A percentile compares a stretch with the other conserved stretches of the same genome.
phyloP scores from a whole-genome alignment of 768 basidiomycete genomes.

The Termitomyces titanicus region DNA sequence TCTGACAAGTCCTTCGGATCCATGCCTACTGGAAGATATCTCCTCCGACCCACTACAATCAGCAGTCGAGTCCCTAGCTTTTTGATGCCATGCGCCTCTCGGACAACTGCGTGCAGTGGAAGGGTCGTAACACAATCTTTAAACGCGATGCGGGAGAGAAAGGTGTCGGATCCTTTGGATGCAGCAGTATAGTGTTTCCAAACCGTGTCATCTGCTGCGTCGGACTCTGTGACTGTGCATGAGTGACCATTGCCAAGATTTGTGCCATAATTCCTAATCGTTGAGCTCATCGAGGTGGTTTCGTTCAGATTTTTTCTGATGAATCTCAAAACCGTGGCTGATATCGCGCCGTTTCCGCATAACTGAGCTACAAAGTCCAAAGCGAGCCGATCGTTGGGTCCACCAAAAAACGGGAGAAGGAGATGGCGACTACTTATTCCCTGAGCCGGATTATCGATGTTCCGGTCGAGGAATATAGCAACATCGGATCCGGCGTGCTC shows the following conservation, averaged over 20 bases:
- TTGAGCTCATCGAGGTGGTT: not conserved
- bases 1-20: constrained; percentile 50
- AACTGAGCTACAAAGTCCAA: constrained; percentile 82
- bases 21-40: constrained; percentile 67
- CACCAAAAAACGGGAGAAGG: constrained; percentile 91
- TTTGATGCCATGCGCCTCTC: constrained; percentile 31
- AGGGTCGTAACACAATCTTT: constrained; percentile 45
- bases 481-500: constrained; percentile 68
- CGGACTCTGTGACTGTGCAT: constrained; percentile 66
- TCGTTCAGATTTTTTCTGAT: constrained; percentile 28
- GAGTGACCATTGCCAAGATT: constrained; percentile 58
- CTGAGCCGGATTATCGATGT: constrained; percentile 20
- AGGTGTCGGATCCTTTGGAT: constrained; percentile 13
- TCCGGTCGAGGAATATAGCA: constrained; percentile 76
- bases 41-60: constrained; percentile 68
- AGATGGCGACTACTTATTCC: constrained; percentile 50
- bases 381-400: constrained; percentile 87
- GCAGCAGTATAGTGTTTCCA: constrained; percentile 44
- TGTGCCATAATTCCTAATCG: not conserved
- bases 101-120: constrained; percentile 58
- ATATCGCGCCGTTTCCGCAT: constrained; percentile 61
- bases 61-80: constrained; percentile 39
- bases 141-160: constrained; percentile 62
- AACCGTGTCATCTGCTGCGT: constrained; percentile 75
- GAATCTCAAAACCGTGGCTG: constrained; percentile 74